Evolutionary conservation across 129 eudicot species (phyloP).

Genomic region (Flaveria brownii): DNA sequence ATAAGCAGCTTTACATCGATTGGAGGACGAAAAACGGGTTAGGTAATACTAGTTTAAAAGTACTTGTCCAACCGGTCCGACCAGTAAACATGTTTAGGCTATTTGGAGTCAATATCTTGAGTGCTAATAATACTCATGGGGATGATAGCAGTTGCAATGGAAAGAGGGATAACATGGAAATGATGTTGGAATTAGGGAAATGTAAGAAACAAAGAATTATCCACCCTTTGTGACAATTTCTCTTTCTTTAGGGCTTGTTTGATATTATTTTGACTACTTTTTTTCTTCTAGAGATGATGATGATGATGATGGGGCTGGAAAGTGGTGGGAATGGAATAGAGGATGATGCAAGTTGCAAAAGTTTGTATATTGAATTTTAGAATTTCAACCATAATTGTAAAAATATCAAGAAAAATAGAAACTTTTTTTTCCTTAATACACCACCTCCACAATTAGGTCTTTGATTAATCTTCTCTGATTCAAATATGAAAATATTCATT

Average conservation of each 20-base stretch:
- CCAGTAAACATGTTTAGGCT: conserved; percentile 62
- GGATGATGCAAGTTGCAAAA: conserved; percentile 44
- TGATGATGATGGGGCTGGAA: conserved; percentile 29
- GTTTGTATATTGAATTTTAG: conserved; percentile 50
- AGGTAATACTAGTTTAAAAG: conserved; percentile 6
- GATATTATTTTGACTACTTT: conserved; percentile 24
- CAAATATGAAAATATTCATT: background rate
- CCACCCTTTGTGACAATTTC: conserved; percentile 48
- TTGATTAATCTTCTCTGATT: background rate
- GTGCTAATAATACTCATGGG: conserved; percentile 31
- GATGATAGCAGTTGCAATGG: conserved; percentile 42
- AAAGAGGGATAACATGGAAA: conserved; percentile 56
- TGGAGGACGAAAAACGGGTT: conserved; percentile 50
- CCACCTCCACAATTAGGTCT: conserved; percentile 5
- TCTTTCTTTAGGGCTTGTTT: conserved; percentile 25
- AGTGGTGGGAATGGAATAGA: conserved; percentile 43
- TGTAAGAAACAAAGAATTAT: conserved; percentile 71
- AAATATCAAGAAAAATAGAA: conserved; percentile 21
- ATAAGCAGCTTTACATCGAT: conserved; percentile 72
- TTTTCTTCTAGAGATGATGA: conserved; percentile 27
- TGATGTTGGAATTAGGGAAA: conserved; percentile 47
- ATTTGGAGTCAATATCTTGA: conserved; percentile 74
- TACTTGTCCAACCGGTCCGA: conserved; percentile 37
- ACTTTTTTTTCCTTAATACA: background rate
- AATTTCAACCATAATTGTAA: conserved; percentile 34